phyloP scores from a whole-genome alignment of 495 filamentous ascomycete genomes.

The Penicillium waksmanii region DNA sequence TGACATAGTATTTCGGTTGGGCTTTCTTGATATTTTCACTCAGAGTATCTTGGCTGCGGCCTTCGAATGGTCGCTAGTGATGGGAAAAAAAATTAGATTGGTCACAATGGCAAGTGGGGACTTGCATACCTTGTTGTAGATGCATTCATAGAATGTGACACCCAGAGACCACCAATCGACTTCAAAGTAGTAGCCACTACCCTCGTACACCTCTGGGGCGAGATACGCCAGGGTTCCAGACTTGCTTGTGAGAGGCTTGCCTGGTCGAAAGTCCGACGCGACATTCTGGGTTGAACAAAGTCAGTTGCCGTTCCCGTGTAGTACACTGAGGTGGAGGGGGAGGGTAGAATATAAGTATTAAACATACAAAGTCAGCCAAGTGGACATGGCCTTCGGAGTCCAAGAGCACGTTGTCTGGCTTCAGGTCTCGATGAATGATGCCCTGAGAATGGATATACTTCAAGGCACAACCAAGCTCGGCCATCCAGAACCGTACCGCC shows the following conservation, averaged over 20 bases:
- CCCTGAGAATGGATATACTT: slow-evolving; percentile 88
- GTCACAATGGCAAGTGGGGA: background rate
- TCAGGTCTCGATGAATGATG: slow-evolving; percentile 95
- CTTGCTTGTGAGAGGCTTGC: slow-evolving; percentile 88
- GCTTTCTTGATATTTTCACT: slow-evolving; percentile 82
- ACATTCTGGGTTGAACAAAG: slow-evolving; percentile 72
- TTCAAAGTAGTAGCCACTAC: slow-evolving; percentile 80
- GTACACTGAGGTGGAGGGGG: background rate
- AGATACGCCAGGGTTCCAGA: slow-evolving; percentile 96
- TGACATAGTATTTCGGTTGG: slow-evolving; percentile 83
- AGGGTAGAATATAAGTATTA: background rate
- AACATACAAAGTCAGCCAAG: slow-evolving; percentile 92
- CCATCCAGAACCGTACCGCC: slow-evolving; percentile 94
- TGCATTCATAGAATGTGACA: slow-evolving; percentile 97
- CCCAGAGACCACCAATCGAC: slow-evolving; percentile 99
- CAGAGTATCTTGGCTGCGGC: slow-evolving; percentile 78
- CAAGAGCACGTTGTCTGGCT: slow-evolving; percentile 94
- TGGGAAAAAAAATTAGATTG: slow-evolving; percentile 31
- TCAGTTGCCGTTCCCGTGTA: slow-evolving; percentile 15
- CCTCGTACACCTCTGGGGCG: slow-evolving; percentile 92
- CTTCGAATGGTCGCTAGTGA: slow-evolving; percentile 82
- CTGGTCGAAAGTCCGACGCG: slow-evolving; percentile 84
- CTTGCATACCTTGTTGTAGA: slow-evolving; percentile 88
- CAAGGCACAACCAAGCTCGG: slow-evolving; percentile 90
- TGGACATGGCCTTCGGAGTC: slow-evolving; percentile 96